Base-by-base conservation (phyloP, 2,329 filamentous ascomycete genomes). In the Aspergillus intermedius region DNA sequence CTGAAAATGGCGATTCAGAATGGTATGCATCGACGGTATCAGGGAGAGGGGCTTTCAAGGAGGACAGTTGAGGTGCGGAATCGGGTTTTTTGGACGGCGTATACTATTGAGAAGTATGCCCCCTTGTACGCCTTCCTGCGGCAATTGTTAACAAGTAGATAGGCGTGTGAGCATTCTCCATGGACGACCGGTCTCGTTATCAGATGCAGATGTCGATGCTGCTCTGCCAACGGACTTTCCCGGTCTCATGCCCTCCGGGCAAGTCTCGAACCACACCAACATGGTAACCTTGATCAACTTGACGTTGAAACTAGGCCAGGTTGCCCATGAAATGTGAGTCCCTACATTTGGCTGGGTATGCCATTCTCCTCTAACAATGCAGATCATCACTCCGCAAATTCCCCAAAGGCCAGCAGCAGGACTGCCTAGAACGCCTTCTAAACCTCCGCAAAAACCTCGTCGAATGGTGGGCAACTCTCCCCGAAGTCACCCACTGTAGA, bases 1-100 rank as follows among this genome's bases (percentile, higher is more conserved):
- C 65, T 81, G 39, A 80, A 79, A 50, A 65, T 82, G 49, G 79
- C 78, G 1, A 79, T 81, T 12, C 78, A 81, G 51, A 81, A 81
- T 56, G 79, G 79, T 8, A 80, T 82, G 78, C 79, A 82, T 54
- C 69, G 79, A 44, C 74, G 69, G 47, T 77, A 75, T 49, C 64
- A 71, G 1, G 75, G 73, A 1, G 71, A 74, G 44, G 73, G 69
- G 0, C 66, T 79, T 9, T 74, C 76, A 25, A 64, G 72, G 9
- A 68, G 69, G 25, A 73, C 77, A 51, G 67, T 76, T 12, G 77
- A 81, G 65, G 74, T 72, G 3, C 69, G 78, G 15, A 80, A 79
- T 55, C 70, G 78, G 2, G 75, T 81, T 7, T 81, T 78, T 68
- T 81, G 78, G 78, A 79, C 77, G 3, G 72, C 72, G 0, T 81